Conservation (phyloP, 2,329 filamentous ascomycete species). For the Boeremia lycopersici region DNA sequence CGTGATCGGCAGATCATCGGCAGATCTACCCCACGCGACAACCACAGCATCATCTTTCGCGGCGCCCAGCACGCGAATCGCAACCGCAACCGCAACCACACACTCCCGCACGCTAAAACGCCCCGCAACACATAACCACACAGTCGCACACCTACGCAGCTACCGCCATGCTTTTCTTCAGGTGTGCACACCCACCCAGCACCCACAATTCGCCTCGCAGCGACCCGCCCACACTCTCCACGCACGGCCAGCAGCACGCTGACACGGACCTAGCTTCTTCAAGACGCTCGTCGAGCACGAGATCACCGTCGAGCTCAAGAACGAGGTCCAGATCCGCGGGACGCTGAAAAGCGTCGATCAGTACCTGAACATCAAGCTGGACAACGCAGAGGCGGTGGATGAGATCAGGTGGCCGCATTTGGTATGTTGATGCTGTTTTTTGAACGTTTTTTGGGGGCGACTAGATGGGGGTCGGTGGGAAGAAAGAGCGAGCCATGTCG, state of each 20-base stretch:
- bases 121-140: too few species aligned
- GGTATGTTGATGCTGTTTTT: slow-evolving; percentile 52
- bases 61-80: slow-evolving; percentile 8
- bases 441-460: background rate
- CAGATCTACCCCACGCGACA: slow-evolving; percentile 29
- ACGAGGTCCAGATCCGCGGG: slow-evolving; percentile 96
- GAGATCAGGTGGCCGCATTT: slow-evolving; percentile 95
- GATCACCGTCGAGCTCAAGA: slow-evolving; percentile 98
- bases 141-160: background rate
- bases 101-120: background rate
- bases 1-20: slow-evolving; percentile 14
- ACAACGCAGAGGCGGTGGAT: slow-evolving; percentile 91
- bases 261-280: slow-evolving; percentile 70
- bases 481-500: background rate
- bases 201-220: background rate
- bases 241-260: background rate
- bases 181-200: slow-evolving; percentile 40
- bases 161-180: slow-evolving; percentile 59
- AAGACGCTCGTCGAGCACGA: slow-evolving; percentile 97
- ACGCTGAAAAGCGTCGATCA: slow-evolving; percentile 97
- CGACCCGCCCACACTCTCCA: background rate
- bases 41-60: slow-evolving; percentile 16
- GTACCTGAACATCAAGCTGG: slow-evolving; percentile 98
- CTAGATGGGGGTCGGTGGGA: too few species aligned
- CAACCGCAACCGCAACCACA: slow-evolving; percentile 1